Percentiles rank a stretch among this genome's conserved stretches.
These are phyloP conservation scores for Saccharomyces pastorianus DNA, from an alignment of 1,139 yeast species.

Conservation along the genomic window DNA sequence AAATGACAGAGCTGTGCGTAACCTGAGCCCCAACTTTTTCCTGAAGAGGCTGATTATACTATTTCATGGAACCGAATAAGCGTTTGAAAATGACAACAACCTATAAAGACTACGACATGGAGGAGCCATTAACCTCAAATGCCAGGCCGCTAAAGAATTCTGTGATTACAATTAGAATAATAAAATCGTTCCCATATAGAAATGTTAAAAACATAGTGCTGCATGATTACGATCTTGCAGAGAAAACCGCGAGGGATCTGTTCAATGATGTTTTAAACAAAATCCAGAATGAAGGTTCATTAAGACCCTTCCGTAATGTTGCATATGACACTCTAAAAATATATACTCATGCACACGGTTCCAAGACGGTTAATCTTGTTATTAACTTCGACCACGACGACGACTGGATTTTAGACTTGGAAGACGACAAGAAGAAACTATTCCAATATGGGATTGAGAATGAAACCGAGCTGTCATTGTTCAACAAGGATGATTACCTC, in stretches of 20 bases:
- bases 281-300: slow-evolving; percentile 58
- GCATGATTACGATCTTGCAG: slow-evolving; percentile 61
- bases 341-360: slow-evolving; percentile 90
- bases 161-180: slow-evolving; percentile 71
- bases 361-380: slow-evolving; percentile 86
- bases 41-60: not conserved
- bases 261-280: slow-evolving; percentile 42
- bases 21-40: too few relatives aligned
- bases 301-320: slow-evolving; percentile 76
- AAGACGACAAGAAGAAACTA: slow-evolving; percentile 38
- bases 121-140: slow-evolving; percentile 34
- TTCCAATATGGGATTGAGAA: slow-evolving; percentile 69
- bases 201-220: slow-evolving; percentile 77
- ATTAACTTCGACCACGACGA: slow-evolving; percentile 76
- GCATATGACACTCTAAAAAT: slow-evolving; percentile 70
- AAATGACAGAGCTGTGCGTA: not conserved
- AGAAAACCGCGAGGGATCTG: slow-evolving; percentile 58
- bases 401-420: slow-evolving; percentile 50
- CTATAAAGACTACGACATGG: slow-evolving; percentile 18
- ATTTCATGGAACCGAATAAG: not conserved
- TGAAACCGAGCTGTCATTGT: slow-evolving; percentile 85
- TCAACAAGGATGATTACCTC: slow-evolving; percentile 57
- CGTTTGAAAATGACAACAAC: not conserved
- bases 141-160: slow-evolving; percentile 38
- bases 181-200: slow-evolving; percentile 88